Evolutionary conservation across 371 early-diverging fungal genomes (phyloP), one percentile per base, ranked within the genome.

Genomic region (Cokeromyces recurvatus): DNA sequence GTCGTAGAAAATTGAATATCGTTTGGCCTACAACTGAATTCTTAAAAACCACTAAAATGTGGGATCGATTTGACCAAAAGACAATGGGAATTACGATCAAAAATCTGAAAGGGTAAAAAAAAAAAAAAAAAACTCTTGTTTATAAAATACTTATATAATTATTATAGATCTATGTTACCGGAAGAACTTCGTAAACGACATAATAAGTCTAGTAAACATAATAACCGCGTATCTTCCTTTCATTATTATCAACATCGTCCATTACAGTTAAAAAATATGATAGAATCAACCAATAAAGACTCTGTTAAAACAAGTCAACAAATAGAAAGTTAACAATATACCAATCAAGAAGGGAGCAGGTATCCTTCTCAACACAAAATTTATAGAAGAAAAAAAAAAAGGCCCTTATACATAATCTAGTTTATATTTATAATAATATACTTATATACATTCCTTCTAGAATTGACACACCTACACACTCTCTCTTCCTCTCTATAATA

Each of bases 1-100:
- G 66, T 27, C 76, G 68, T 29, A 63, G 76, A 23, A 68, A 74
- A 43, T 49, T 90, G 50, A 86, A 93, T 46, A 63, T 95, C 11
- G 66, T 82, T 9, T 80, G 86, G 75, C 90, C 93, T 2, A 83
- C 81, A 6, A 59, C 68, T 4, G 94, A 91, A 36, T 95, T 91
- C 59, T 73, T 72, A 9, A 77, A 79, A 20, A 57, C 89, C 32
- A 85, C 90, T 40, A 82, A 82, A 53, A 50, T 54, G 17, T 90
- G 90, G 89, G 90, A 90, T 49, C 74, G 77, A 39, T 92, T 66
- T 53, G 86, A 89, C 32, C 71, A 71, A 19, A 53, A 51, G 31
- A 54, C 54, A 8, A 92, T 89, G 90, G 79, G 68, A 3, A 73
- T 92, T 38, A 68, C 69, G n/a, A 31, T 61, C 16, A 51, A 55